These are phyloP conservation scores for Diversispora eburnea DNA, from an alignment of 192 early-diverging fungal genomes.

Conservation along the genomic window DNA sequence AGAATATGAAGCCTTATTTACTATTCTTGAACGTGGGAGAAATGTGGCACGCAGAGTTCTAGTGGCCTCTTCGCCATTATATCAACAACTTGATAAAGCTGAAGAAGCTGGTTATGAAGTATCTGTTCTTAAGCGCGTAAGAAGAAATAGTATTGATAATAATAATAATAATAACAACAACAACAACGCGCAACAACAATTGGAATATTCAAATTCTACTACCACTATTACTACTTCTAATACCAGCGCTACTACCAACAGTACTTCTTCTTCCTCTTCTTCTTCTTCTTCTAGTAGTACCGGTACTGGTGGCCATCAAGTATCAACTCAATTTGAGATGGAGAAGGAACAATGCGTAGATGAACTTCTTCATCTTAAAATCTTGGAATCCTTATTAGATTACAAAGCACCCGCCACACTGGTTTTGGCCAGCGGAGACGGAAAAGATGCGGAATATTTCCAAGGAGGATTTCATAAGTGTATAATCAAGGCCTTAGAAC, in stretches of 20 bases:
- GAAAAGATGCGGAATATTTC: slow-evolving; percentile 45
- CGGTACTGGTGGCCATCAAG: not conserved
- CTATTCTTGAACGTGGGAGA: slow-evolving; percentile 33
- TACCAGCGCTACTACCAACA: too few species aligned
- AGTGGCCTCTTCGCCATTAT: slow-evolving; percentile 43
- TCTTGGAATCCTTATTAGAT: slow-evolving; percentile 43
- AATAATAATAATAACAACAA: not conserved
- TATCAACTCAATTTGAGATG: not conserved
- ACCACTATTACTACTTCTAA: too few species aligned
- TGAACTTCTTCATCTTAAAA: slow-evolving; percentile 47
- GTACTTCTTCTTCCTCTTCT: too few species aligned
- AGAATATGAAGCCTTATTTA: slow-evolving; percentile 36
- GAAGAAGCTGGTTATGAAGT: slow-evolving; percentile 36
- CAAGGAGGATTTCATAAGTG: slow-evolving; percentile 41
- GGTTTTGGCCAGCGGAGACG: slow-evolving; percentile 44
- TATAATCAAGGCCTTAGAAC: slow-evolving; percentile 37
- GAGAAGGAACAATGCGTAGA: slow-evolving; percentile 46
- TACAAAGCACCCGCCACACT: slow-evolving; percentile 39
- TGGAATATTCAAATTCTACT: too few species aligned
- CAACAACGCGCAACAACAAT: not conserved
- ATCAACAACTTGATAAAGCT: slow-evolving; percentile 39
- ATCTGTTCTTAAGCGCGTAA: slow-evolving; percentile 37
- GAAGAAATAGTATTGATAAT: slow-evolving; percentile 32
- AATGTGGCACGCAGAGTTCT: slow-evolving; percentile 34
- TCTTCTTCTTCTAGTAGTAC: not conserved